Percentiles rank a stretch among this genome's conserved stretches.
phyloP scores from a whole-genome alignment of 2,329 filamentous ascomycete genomes.

The Fusarium sp. region DNA sequence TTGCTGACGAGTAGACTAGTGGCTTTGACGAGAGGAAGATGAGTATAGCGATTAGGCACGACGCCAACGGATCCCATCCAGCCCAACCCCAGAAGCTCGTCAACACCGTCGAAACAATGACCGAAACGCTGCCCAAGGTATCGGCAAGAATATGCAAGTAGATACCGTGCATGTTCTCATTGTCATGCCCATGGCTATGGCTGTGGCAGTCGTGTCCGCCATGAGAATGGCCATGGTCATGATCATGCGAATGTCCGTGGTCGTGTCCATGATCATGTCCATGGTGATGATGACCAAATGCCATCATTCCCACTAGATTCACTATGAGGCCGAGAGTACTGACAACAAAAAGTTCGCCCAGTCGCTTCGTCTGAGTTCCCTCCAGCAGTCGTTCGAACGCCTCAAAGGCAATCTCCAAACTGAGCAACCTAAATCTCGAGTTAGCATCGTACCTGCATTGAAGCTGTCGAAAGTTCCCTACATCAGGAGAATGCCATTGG shows the following conservation, averaged over 20 bases:
- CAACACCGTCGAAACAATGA: conserved; percentile 89
- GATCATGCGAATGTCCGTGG: conserved; percentile 48
- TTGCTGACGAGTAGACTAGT: conserved; percentile 85
- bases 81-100: conserved; percentile 91
- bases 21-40: conserved; percentile 95
- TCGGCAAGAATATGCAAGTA: conserved; percentile 96
- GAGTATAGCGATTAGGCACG: conserved; percentile 90
- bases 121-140: conserved; percentile 91
- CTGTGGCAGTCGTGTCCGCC: conserved; percentile 51
- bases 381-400: conserved; percentile 88
- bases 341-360: conserved; percentile 89
- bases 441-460: conserved; percentile 17
- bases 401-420: conserved; percentile 95
- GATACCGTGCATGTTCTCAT: conserved; percentile 98
- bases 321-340: conserved; percentile 88
- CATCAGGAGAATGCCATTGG: conserved; percentile 95
- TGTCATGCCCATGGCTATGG: conserved; percentile 70
- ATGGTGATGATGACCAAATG: conserved; percentile 76
- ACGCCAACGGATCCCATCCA: conserved; percentile 94
- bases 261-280: conserved; percentile 50
- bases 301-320: conserved; percentile 91
- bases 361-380: conserved; percentile 82
- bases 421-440: conserved; percentile 74
- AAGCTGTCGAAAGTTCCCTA: conserved; percentile 53
- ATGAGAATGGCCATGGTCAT: conserved; percentile 55